phyloP scores from a whole-genome alignment of 257 asterid genomes.

The Osmanthus fragrans region DNA sequence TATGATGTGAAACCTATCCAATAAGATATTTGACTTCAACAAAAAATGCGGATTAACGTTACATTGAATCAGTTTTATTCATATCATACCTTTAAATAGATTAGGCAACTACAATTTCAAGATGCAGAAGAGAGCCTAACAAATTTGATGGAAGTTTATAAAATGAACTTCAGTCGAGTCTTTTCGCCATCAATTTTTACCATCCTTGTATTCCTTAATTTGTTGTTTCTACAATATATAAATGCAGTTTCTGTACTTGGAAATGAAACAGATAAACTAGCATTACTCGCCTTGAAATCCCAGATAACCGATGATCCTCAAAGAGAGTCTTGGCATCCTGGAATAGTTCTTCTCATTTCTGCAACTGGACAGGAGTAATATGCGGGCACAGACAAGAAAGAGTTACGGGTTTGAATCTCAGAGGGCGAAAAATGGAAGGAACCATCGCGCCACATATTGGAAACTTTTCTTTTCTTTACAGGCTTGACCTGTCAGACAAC shows the following conservation, averaged over 20 bases:
- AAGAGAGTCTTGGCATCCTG: slow-evolving; percentile 33
- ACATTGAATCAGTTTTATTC: too few species aligned
- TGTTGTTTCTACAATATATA: slow-evolving; percentile 28
- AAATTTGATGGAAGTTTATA: not conserved
- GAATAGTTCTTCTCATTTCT: slow-evolving; percentile 36
- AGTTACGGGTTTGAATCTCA: slow-evolving; percentile 41
- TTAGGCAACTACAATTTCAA: not conserved
- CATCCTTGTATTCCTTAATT: slow-evolving; percentile 7
- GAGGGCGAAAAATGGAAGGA: slow-evolving; percentile 32
- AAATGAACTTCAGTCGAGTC: slow-evolving; percentile 5
- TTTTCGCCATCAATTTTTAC: slow-evolving; percentile 19
- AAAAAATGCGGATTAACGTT: too few species aligned
- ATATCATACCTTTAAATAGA: too few species aligned
- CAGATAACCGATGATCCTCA: slow-evolving; percentile 44
- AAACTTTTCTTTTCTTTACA: slow-evolving; percentile 40
- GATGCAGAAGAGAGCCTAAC: slow-evolving; percentile 11
- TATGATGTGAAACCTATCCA: too few species aligned
- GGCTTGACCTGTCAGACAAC: slow-evolving; percentile 46
- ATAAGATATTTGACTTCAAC: too few species aligned
- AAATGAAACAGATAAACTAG: slow-evolving; percentile 37
- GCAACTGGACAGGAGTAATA: slow-evolving; percentile 52
- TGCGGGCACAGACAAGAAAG: slow-evolving; percentile 32
- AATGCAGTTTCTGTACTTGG: slow-evolving; percentile 26
- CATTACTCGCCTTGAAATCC: slow-evolving; percentile 50
- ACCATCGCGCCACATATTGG: slow-evolving; percentile 40